Base-by-base conservation (phyloP, 2,329 filamentous ascomycete species). In the Fusarium praegraminearum region DNA sequence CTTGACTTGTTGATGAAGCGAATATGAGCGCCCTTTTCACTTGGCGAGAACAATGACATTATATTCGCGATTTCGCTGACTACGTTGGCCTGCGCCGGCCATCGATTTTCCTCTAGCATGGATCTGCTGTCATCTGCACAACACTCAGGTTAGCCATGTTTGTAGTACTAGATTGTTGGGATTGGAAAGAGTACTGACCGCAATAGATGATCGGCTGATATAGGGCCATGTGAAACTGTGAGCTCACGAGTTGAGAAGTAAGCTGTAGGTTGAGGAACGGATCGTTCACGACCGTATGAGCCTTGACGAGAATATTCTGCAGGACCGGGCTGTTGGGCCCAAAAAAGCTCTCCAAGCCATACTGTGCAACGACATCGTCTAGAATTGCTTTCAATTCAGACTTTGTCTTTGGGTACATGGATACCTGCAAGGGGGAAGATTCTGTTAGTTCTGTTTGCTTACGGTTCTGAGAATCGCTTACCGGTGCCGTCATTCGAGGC, bases 141-240 rank as follows among this genome's bases (percentile, higher is more conserved):
- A 15, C 20, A 4, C 4, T 7, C 11, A 3, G 1, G 5, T 53
- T 43, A 53, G 28, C 16, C 13, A 2, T 26, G 16, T n/a, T 11
- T 7, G 7, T 16, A 16, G 20, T 16, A 11, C 10, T 32, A 24
- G 16, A 8, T 49, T 20, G 13, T 35, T 36, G 7, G 22, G 2
- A 43, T 3, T 33, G 26, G n/a, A 11, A 1, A 10, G 15, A 7
- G 15, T 26, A 53, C 50, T 10, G 38, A 53, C 50, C 50, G 3
- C 50, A 53, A 33, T 53, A 53, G 38, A 53, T 26, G 16, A 53
- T 53, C 8, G 50, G 50, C 36, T 53, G 50, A 2, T 53, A 53
- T n/a, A 53, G 4, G 3, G 50, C 50, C 50, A 41, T 41, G 1
- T 16, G 36, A 3, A 53, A 43, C 3, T 22, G 28, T 8, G 28